Conservation (phyloP, 1,139 yeast genomes). For the Magnusiomyces clavatus region DNA sequence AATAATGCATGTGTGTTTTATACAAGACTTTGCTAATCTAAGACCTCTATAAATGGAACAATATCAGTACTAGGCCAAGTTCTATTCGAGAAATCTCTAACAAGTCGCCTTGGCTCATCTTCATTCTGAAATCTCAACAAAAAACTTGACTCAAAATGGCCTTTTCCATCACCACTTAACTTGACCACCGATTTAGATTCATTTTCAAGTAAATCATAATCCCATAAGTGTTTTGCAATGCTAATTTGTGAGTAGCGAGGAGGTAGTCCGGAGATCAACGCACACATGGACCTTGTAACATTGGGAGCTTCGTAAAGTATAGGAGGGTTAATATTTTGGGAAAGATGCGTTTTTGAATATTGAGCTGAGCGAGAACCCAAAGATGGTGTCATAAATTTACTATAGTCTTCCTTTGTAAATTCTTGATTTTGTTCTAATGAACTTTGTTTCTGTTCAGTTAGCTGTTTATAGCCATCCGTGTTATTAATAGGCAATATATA, state of each 20-base stretch:
- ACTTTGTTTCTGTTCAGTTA: neutral
- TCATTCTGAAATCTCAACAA: slow-evolving; percentile 43
- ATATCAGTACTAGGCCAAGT: slow-evolving; percentile 32
- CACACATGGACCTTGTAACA: slow-evolving; percentile 28
- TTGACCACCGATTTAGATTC: slow-evolving; percentile 28
- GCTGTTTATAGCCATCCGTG: neutral
- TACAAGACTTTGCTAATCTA: slow-evolving; percentile 24
- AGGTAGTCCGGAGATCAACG: slow-evolving; percentile 37
- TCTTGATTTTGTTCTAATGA: neutral
- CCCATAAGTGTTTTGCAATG: slow-evolving; percentile 35
- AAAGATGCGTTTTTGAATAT: neutral
- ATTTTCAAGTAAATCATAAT: slow-evolving; percentile 34
- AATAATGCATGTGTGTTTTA: too few species aligned
- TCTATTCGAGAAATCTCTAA: slow-evolving; percentile 47
- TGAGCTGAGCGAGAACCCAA: too few species aligned
- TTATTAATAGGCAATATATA: neutral
- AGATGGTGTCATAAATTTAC: neutral
- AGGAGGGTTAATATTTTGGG: slow-evolving; percentile 20
- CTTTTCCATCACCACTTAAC: slow-evolving; percentile 25
- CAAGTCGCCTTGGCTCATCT: slow-evolving; percentile 48
- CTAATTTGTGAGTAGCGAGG: slow-evolving; percentile 25
- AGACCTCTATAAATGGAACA: slow-evolving; percentile 34
- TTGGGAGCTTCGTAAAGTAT: slow-evolving; percentile 26
- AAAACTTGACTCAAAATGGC: slow-evolving; percentile 33
- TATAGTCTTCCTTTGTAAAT: neutral